phyloP scores from a whole-genome alignment of 2,329 filamentous ascomycete species.

The Lecanoromycetidae sp. region DNA sequence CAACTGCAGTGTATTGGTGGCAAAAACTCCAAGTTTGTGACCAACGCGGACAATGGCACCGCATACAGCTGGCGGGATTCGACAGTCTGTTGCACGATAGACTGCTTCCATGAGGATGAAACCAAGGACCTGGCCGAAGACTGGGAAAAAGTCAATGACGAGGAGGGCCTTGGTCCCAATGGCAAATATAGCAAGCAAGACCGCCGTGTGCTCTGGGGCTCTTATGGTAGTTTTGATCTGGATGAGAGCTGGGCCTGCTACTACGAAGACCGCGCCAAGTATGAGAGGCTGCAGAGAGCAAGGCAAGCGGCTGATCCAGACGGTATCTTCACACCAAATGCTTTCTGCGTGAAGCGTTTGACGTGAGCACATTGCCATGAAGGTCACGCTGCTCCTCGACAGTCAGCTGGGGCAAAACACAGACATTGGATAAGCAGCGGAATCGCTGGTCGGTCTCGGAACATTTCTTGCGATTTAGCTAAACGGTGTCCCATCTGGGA shows the following conservation, averaged over 20 bases:
- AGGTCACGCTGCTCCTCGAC: no score
- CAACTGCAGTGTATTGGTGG: constrained; percentile 39
- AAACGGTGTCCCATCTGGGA: no score
- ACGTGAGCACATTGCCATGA: no score
- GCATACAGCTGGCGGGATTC: constrained; percentile 39
- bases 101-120: constrained; percentile 34
- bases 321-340: background rate
- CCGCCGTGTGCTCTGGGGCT: constrained; percentile 31
- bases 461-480: no score
- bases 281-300: background rate
- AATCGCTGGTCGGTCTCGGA: no score
- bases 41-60: constrained; percentile 35
- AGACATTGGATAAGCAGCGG: no score
- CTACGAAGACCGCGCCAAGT: background rate
- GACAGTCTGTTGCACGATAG: constrained; percentile 29
- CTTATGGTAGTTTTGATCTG: constrained; percentile 27
- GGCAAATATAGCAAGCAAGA: constrained; percentile 29
- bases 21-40: constrained; percentile 30
- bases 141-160: constrained; percentile 35
- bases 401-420: no score
- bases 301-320: background rate
- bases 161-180: constrained; percentile 19
- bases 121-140: constrained; percentile 27
- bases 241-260: background rate
- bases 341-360: background rate